Base-by-base conservation (phyloP, 176 grass and related monocot species). In the Elaeis guineensis region DNA sequence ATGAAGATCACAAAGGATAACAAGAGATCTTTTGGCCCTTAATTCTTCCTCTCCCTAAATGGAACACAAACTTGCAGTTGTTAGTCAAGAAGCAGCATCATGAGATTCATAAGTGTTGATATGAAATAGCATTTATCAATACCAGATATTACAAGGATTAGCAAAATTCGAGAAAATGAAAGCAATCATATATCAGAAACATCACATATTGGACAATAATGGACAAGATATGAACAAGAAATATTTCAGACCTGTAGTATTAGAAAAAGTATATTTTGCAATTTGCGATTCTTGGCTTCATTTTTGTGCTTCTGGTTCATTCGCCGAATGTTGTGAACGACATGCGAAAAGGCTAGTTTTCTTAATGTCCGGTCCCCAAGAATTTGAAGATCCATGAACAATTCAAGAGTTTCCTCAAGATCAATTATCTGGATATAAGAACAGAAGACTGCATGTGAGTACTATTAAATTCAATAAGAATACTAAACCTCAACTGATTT, bases 231-330 rank as follows among this genome's bases (percentile, higher is more conserved):
- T 44, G 35, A 44, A 44, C 35, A 44, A 44, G 35, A 44, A 44
- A 12, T 44, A 44, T 44, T 44, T 44, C 35, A 44, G 8, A 44
- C 87, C 87, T 91, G 78, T 58, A 97, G 77, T 59, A 91, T 58
- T 59, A 64, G 72, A 59, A 78, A 97, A 68, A 97, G 64, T 21
- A 73, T 80, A 54, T 89, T 91, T 57, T 97, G 93, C 58, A 97
- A 66, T 72, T 89, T 97, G 17, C 87, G 81, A 54, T 92, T 97
- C 15, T 59, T 81, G 70, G 63, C 24, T 67, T 85, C 84, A 68
- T 97, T 91, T 71, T 92, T 97, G 57, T 89, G 84, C 59, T 85
- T 98, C 64, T 92, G 83, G 64, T 98, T 98, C 87, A 98, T 91
- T 29, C 93, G 86, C 49, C 84, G 81, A 59, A 92, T 89, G 63